Conservation (phyloP, 2,329 filamentous ascomycete species). For the Colletotrichum australisinense region DNA sequence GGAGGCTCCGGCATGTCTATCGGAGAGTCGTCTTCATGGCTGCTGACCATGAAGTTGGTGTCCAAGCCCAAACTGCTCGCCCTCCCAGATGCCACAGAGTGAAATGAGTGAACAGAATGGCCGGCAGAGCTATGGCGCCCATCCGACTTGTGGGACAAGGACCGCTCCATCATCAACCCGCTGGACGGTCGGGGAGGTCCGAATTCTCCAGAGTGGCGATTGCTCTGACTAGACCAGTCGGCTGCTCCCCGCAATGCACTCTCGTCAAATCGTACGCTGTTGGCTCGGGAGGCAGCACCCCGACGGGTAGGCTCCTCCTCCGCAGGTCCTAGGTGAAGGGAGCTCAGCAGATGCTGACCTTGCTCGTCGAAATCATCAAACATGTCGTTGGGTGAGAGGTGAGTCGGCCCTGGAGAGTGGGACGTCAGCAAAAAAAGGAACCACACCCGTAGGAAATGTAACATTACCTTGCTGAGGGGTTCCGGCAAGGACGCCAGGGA, state of each 20-base stretch:
- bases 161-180: conserved; percentile 89
- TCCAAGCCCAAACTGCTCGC: conserved; percentile 92
- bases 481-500: conserved; percentile 85
- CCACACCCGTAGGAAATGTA: not conserved
- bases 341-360: conserved; percentile 81
- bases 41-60: conserved; percentile 71
- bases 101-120: conserved; percentile 68
- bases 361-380: conserved; percentile 94
- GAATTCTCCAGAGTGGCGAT: conserved; percentile 86
- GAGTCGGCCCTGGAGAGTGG: conserved; percentile 73
- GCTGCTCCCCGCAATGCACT: conserved; percentile 89
- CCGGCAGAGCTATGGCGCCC: conserved; percentile 94
- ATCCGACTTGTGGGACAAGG: conserved; percentile 94
- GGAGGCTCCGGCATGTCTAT: conserved; percentile 80
- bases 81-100: conserved; percentile 81
- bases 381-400: conserved; percentile 82
- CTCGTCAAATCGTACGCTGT: conserved; percentile 97
- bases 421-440: conserved; percentile 36
- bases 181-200: conserved; percentile 81
- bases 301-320: conserved; percentile 89
- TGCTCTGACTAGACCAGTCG: conserved; percentile 82
- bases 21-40: conserved; percentile 74
- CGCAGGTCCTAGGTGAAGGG: conserved; percentile 81
- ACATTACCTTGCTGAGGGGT: conserved; percentile 86
- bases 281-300: conserved; percentile 90